phyloP scores from a whole-genome alignment of 2,329 filamentous ascomycete genomes.

The Bipolaris sorokiniana region DNA sequence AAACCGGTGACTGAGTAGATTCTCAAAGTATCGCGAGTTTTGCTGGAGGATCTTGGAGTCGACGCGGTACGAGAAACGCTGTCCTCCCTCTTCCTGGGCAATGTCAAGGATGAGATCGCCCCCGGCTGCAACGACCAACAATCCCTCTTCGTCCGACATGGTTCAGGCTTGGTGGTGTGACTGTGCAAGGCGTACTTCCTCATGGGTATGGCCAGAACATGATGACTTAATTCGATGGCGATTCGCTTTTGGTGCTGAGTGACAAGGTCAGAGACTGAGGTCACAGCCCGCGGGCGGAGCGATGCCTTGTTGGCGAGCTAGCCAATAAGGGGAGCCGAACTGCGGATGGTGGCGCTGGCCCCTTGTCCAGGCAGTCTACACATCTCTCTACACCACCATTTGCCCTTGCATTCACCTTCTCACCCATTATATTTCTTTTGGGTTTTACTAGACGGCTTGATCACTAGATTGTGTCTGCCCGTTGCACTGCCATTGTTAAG shows the following conservation, averaged over 20 bases:
- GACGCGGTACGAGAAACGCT: conserved; percentile 67
- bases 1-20: conserved; percentile 70
- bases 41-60: conserved; percentile 62
- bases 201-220: conserved; percentile 62
- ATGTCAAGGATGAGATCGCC: conserved; percentile 73
- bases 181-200: conserved; percentile 32
- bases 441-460: neutral
- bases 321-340: conserved; percentile 10
- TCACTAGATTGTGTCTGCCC: neutral
- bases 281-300: conserved; percentile 19
- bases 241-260: conserved; percentile 16
- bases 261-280: conserved; percentile 6
- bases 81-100: conserved; percentile 65
- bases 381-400: conserved; percentile 3
- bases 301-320: neutral
- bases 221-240: conserved; percentile 24
- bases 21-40: conserved; percentile 73
- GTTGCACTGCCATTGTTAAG: neutral
- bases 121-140: conserved; percentile 60
- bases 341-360: conserved; percentile 6
- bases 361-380: neutral
- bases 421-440: neutral
- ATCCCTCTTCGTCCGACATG: conserved; percentile 35
- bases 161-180: conserved; percentile 11
- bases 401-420: neutral